Evolutionary conservation across 192 early-diverging fungal genomes (phyloP).

Genomic region (Chytriomyces sp.): DNA sequence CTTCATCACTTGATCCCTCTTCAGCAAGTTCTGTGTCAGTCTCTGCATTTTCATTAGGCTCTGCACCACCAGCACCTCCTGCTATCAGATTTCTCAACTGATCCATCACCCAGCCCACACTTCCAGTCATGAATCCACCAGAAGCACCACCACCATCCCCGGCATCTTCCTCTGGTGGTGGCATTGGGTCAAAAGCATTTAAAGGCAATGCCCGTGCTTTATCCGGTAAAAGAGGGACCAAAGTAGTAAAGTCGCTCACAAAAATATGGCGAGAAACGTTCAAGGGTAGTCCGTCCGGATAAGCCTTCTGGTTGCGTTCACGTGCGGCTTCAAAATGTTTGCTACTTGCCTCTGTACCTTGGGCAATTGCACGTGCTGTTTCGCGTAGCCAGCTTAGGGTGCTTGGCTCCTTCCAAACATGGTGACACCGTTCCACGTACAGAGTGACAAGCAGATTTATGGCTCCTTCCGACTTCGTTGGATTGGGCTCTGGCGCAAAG

Average conservation of each 20-base stretch:
- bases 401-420: constrained; percentile 86
- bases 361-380: constrained; percentile 14
- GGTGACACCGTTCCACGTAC: constrained; percentile 72
- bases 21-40: background rate
- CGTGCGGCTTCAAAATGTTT: background rate
- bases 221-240: constrained; percentile 56
- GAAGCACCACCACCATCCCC: constrained; percentile 9
- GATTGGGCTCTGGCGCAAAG: constrained; percentile 51
- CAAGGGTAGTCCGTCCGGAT: constrained; percentile 39
- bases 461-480: constrained; percentile 10
- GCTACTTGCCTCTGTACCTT: background rate
- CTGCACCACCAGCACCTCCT: constrained; percentile 20
- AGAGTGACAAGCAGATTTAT: constrained; percentile 56
- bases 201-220: constrained; percentile 47
- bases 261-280: constrained; percentile 50
- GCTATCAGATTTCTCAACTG: constrained; percentile 12
- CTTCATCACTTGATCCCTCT: no score
- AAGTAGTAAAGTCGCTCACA: constrained; percentile 51
- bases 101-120: constrained; percentile 23
- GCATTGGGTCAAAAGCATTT: constrained; percentile 69
- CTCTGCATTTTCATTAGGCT: constrained; percentile 19
- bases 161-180: constrained; percentile 46
- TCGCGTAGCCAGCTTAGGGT: constrained; percentile 49
- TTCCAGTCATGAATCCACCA: constrained; percentile 3
- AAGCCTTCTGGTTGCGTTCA: background rate